Evolutionary conservation across 176 grass and related monocot genomes (phyloP), one percentile per base, ranked within the genome.

Genomic region (Hordeum marinum): DNA sequence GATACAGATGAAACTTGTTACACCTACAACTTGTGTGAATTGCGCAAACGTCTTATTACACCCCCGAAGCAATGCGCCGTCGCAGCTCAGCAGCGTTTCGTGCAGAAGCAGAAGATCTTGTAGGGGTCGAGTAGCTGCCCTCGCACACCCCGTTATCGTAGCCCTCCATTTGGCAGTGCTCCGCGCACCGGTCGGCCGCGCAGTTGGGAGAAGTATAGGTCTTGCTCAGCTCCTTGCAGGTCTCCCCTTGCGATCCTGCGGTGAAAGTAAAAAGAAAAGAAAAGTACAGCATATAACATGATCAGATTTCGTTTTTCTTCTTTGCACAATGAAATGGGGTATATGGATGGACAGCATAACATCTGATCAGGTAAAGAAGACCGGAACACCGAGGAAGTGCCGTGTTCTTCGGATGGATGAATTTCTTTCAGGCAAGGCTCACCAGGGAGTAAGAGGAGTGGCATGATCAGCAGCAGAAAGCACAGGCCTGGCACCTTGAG

Each of bases 381-480:
- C 32, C 4, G 4, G 3, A 34, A 34, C 32, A n/a, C n/a, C n/a
- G n/a, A n/a, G n/a, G n/a, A n/a, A n/a, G n/a, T n/a, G n/a, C n/a
- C n/a, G n/a, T n/a, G n/a, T n/a, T n/a, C n/a, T n/a, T n/a, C n/a
- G n/a, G n/a, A n/a, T n/a, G n/a, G n/a, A n/a, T n/a, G n/a, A 32
- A 9, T 23, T 5, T 80, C 4, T 36, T 21, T 52, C 6, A 58
- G 32, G 0, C 15, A 54, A 41, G 20, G 80, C 36, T 65, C 76
- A 84, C 82, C 41, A 17, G 70, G 14, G 48, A 60, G 41, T 24
- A 84, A 35, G 6, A 75, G 40, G 26, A 52, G 37, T 18, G 55
- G 58, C 72, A 84, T 75, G 58, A 55, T 55, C 52, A 84, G 40
- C 70, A 84, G 58, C 27, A 84, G 55, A 39, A 84, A 75, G 39